Evolutionary conservation across 1,284 basidiomycete genomes (phyloP), one percentile per base, ranked within the genome.

Genomic region (Marasmius fiardii): DNA sequence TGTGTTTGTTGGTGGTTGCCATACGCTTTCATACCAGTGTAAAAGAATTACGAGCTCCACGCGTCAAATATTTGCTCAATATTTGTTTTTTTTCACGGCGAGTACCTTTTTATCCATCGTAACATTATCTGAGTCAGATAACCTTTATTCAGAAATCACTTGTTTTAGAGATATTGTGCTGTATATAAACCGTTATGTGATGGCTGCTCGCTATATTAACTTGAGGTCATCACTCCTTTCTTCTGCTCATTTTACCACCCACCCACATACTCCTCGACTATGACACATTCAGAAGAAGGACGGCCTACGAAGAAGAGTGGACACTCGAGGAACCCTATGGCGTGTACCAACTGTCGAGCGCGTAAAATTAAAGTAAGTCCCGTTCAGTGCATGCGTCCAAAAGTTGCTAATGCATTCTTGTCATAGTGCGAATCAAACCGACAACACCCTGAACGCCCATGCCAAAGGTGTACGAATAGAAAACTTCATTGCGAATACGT

Each of bases 401-500:
- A 14, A 7, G 28, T 10, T 20, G 21, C n/a, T 50, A 14, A 24
- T 39, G 23, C 16, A 37, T 34, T 31, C 21, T 16, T n/a, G 18
- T 18, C 8, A 18, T 48, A 60, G 58, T 60, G 58, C 28, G 55
- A 57, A 35, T 57, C 58, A 20, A 60, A 57, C 50, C 53, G 56
- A 39, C 55, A 57, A 34, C 55, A 48, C 31, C 58, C 58, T 41
- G 55, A 60, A 45, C 55, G 56, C 28, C 58, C 55, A 28, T 60
- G 58, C 43, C 48, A 55, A 39, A 52, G 58, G n/a, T 60, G 58
- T 33, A 53, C 52, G 33, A 57, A 48, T 18, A 52, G 58, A 52
- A 56, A 56, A 31, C 45, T 60, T 14, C 50, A 49, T 23, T 60
- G 58, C 35, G 58, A 60, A 57, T 60, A 60, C 48, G 55, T 60